Evolutionary conservation across 768 basidiomycete genomes (phyloP), one percentile per base, ranked within the genome.

Genomic region (Suillus americanus): DNA sequence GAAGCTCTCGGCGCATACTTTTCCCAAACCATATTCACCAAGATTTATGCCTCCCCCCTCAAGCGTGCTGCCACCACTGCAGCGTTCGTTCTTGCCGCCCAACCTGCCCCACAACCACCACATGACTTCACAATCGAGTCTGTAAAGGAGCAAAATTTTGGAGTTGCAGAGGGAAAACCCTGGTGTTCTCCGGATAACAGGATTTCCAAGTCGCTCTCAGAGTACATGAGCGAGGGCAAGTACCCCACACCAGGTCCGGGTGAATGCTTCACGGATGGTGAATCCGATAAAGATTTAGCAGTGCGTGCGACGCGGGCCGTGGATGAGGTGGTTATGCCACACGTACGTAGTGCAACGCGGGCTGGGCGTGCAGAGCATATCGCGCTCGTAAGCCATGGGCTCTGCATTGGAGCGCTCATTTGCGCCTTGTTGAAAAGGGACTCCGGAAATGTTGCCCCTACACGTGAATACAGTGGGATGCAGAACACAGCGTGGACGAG

Each of bases 351-450:
- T 25, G 80, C 80, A 1, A 77, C 77, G 25, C 76, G 77, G 62
- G 73, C 77, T n/a, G 77, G 78, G 41, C 74, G 64, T 64, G 70
- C 75, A 50, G 78, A 79, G 40, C 89, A 88, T 65, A 72, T 92
- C 30, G 90, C 86, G 1, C 69, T 93, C 45, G 86, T 92, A 55
- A 91, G 91, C 75, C 92, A 94, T 73, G 90, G 92, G 0, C 68
- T 91, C 25, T 88, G 87, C 73, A 89, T 93, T 53, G 78, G 77
- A 33, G 86, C 89, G 74, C 74, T 89, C 16, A 71, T 91, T 5
- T 78, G 79, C 28, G 82, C 82, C 33, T 72, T 92, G 51, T 67
- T 86, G 63, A 80, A 74, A 67, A 77, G 80, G 66, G 78, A 80
- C 65, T 75, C 70, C 45, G 79, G 77, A 1, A 70, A 71, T 55